Evolutionary conservation across 192 early-diverging fungal species (phyloP).

Genomic region (Podila epicladia): DNA sequence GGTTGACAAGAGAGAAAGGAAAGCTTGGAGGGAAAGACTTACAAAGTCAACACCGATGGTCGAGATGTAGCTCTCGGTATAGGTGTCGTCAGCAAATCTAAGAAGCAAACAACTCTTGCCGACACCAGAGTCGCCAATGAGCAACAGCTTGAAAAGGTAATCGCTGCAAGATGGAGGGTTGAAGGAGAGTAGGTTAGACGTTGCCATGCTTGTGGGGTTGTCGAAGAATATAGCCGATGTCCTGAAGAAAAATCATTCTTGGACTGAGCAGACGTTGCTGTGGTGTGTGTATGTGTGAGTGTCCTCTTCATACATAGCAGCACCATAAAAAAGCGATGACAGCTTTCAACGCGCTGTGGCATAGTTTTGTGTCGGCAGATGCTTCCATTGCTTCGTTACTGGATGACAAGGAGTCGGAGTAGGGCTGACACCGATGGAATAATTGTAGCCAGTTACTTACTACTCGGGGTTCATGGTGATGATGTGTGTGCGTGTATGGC

Average conservation of each 20-base stretch:
- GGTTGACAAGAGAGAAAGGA: no score
- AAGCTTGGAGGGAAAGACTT: constrained; percentile 38
- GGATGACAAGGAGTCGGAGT: no score
- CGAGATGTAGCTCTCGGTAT: constrained; percentile 97
- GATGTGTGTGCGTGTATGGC: not conserved
- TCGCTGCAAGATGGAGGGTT: constrained; percentile 69
- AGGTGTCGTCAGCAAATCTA: constrained; percentile 98
- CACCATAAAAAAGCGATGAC: no score
- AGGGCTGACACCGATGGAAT: no score
- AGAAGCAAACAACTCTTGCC: constrained; percentile 98
- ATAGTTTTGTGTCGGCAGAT: no score
- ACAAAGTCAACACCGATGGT: constrained; percentile 99
- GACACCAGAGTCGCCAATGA: constrained; percentile 98
- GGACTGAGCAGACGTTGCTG: no score
- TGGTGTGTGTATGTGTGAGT: no score
- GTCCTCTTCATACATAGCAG: no score
- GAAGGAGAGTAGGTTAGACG: not conserved
- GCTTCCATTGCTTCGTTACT: no score
- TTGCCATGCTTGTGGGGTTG: not conserved
- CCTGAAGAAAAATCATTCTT: no score
- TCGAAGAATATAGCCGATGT: no score
- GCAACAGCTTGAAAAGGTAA: constrained; percentile 98
- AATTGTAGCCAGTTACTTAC: constrained; percentile 30
- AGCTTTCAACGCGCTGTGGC: no score
- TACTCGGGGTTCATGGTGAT: constrained; percentile 56